These are phyloP conservation scores for Ogataea naganishii DNA, from an alignment of 805 yeast species.

Conservation along the genomic window DNA sequence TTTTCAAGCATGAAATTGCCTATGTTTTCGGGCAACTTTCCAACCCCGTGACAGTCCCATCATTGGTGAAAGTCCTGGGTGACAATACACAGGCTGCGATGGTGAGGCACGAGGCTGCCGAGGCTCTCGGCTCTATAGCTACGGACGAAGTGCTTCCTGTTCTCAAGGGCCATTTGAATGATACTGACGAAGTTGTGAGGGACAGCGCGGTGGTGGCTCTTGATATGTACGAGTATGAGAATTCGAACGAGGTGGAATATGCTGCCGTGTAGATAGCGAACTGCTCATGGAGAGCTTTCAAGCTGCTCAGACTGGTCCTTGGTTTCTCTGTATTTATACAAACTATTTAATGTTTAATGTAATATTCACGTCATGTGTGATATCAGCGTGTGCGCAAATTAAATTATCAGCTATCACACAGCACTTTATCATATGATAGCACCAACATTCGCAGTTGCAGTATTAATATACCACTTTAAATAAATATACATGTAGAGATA, in stretches of 20 bases:
- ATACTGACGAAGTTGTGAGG: constrained; percentile 83
- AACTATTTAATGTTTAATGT: too few relatives aligned
- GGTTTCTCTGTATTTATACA: not conserved
- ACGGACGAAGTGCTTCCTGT: constrained; percentile 93
- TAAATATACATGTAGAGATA: constrained; percentile 1
- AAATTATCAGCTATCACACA: too few relatives aligned
- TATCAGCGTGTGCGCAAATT: not conserved
- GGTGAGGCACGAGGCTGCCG: constrained; percentile 99
- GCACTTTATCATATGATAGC: constrained; percentile 1
- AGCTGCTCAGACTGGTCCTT: not conserved
- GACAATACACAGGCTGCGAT: constrained; percentile 83
- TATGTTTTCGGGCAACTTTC: constrained; percentile 97
- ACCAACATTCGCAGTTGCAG: not conserved
- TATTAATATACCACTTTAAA: not conserved
- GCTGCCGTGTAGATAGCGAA: constrained; percentile 27
- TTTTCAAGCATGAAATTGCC: constrained; percentile 96
- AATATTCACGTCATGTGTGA: constrained; percentile 1
- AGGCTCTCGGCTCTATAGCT: constrained; percentile 94
- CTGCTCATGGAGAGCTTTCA: too few relatives aligned
- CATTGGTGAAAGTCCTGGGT: constrained; percentile 72
- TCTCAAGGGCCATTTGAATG: constrained; percentile 67
- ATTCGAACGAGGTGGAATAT: constrained; percentile 73
- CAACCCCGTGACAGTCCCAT: constrained; percentile 86
- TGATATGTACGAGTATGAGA: constrained; percentile 96
- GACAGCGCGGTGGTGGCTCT: constrained; percentile 96